Evolutionary conservation across 2,329 filamentous ascomycete genomes (phyloP).

Genomic region (Rhynchosporium secalis): DNA sequence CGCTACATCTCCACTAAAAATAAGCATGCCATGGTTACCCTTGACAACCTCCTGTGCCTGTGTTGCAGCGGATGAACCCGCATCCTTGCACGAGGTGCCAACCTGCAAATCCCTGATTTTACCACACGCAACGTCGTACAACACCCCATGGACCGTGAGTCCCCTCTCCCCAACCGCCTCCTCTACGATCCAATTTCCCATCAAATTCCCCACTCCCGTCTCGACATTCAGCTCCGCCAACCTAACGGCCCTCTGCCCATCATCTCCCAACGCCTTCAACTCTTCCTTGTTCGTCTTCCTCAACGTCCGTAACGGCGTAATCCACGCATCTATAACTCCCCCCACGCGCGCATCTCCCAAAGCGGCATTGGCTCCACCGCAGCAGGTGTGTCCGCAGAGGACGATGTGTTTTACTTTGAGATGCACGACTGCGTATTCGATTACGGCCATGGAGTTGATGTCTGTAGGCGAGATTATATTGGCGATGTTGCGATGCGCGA

Average conservation of each 20-base stretch:
- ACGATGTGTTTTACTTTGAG: slow-evolving; percentile 72
- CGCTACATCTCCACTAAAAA: slow-evolving; percentile 48
- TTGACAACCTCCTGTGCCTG: slow-evolving; percentile 31
- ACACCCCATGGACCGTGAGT: slow-evolving; percentile 72
- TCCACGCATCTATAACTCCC: slow-evolving; percentile 57
- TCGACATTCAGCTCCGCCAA: slow-evolving; percentile 78
- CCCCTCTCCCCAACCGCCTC: slow-evolving; percentile 71
- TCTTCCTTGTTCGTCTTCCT: slow-evolving; percentile 52
- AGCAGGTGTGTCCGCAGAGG: slow-evolving; percentile 67
- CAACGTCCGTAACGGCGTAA: slow-evolving; percentile 51
- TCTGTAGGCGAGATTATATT: slow-evolving; percentile 77
- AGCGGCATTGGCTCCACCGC: slow-evolving; percentile 66
- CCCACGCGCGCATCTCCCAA: slow-evolving; percentile 50
- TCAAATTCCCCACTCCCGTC: slow-evolving; percentile 64
- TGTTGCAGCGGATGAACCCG: slow-evolving; percentile 12
- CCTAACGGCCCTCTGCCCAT: slow-evolving; percentile 55
- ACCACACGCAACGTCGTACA: slow-evolving; percentile 64
- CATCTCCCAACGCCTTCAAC: slow-evolving; percentile 54
- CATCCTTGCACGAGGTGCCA: too few species aligned
- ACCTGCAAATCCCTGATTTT: slow-evolving; percentile 51
- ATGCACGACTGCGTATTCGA: slow-evolving; percentile 75
- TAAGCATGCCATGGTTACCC: slow-evolving; percentile 52
- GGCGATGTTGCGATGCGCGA: slow-evolving; percentile 88
- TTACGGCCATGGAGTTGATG: slow-evolving; percentile 71
- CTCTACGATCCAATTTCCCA: slow-evolving; percentile 67